phyloP scores from a whole-genome alignment of 2,329 filamentous ascomycete genomes.

The Alternaria longipes region DNA sequence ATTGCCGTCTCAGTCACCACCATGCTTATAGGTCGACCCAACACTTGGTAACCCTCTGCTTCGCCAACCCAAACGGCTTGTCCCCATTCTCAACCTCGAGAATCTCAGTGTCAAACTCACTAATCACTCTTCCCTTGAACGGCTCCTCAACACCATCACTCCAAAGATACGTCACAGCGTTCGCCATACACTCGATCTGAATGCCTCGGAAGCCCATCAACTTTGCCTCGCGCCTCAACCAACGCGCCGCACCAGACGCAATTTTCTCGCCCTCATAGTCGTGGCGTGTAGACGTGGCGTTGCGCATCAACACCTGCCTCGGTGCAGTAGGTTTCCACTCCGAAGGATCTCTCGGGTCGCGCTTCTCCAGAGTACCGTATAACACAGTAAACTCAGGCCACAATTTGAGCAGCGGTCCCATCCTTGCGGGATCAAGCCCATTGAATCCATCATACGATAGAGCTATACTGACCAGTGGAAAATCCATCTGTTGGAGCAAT shows the following conservation, averaged over 20 bases:
- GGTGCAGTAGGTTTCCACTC: constrained; percentile 40
- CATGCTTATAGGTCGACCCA: constrained; percentile 38
- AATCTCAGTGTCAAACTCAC: constrained; percentile 34
- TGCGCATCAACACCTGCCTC: constrained; percentile 48
- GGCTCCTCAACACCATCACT: constrained; percentile 31
- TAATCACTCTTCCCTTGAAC: constrained; percentile 34
- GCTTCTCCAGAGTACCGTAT: constrained; percentile 31
- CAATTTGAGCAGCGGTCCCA: constrained; percentile 30
- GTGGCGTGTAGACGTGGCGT: constrained; percentile 48
- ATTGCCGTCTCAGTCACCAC: not conserved
- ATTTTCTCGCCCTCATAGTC: constrained; percentile 48
- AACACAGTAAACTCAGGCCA: constrained; percentile 38
- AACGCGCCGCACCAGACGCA: constrained; percentile 49
- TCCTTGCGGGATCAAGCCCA: constrained; percentile 34
- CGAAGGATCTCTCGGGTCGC: constrained; percentile 34
- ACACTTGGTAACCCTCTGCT: constrained; percentile 35
- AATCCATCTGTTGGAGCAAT: constrained; percentile 51
- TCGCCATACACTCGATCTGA: constrained; percentile 48
- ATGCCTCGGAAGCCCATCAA: constrained; percentile 45
- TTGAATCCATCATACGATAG: constrained; percentile 47
- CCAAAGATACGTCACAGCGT: constrained; percentile 46
- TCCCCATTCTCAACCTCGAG: constrained; percentile 36
- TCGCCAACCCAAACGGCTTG: constrained; percentile 33
- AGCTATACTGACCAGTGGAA: constrained; percentile 51
- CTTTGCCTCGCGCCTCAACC: constrained; percentile 50